These are phyloP conservation scores for Kalmusia sp. DNA, from an alignment of 2,329 filamentous ascomycete genomes.

Conservation along the genomic window DNA sequence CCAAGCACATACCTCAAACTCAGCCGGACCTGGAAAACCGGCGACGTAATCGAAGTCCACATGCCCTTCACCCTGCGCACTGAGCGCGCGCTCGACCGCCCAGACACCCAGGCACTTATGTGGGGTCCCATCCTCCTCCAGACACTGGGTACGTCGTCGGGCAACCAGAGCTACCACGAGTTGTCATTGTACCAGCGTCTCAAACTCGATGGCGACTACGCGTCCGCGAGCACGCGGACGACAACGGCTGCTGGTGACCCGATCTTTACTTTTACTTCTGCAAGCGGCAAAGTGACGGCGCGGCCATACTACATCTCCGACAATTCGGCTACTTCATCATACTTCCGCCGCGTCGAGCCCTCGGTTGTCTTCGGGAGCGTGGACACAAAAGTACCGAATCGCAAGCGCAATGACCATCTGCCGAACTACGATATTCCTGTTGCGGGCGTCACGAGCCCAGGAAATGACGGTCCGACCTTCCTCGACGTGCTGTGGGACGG, in stretches of 20 bases:
- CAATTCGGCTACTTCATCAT: conserved; percentile 10
- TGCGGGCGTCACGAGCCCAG: conserved; percentile 11
- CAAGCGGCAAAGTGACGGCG: conserved; percentile 1
- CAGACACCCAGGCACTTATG: conserved; percentile 18
- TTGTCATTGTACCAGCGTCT: conserved; percentile 20
- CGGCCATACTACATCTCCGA: conserved; percentile 20
- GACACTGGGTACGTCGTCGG: conserved; percentile 10
- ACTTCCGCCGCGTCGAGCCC: conserved; percentile 21
- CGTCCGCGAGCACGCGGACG: conserved; percentile 8
- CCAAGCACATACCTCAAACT: conserved; percentile 16
- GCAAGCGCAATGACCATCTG: conserved; percentile 20
- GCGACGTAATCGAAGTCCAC: conserved; percentile 15
- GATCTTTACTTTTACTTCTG: conserved; percentile 12
- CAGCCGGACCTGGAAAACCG: conserved; percentile 16
- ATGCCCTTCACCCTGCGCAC: conserved; percentile 20
- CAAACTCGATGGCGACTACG: conserved; percentile 20
- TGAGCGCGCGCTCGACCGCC: conserved; percentile 20
- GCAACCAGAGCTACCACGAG: conserved; percentile 4
- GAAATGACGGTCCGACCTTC: conserved; percentile 19
- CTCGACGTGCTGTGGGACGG: conserved; percentile 21
- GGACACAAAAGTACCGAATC: conserved; percentile 15
- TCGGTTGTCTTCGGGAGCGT: conserved; percentile 15
- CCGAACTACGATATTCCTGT: conserved; percentile 23
- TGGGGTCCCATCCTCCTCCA: conserved; percentile 20
- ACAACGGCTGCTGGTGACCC: conserved; percentile 9